Percentiles rank a stretch among this genome's conserved stretches.
These are phyloP conservation scores for Daldinia vernicosa DNA, from an alignment of 495 filamentous ascomycete species.

Conservation along the genomic window DNA sequence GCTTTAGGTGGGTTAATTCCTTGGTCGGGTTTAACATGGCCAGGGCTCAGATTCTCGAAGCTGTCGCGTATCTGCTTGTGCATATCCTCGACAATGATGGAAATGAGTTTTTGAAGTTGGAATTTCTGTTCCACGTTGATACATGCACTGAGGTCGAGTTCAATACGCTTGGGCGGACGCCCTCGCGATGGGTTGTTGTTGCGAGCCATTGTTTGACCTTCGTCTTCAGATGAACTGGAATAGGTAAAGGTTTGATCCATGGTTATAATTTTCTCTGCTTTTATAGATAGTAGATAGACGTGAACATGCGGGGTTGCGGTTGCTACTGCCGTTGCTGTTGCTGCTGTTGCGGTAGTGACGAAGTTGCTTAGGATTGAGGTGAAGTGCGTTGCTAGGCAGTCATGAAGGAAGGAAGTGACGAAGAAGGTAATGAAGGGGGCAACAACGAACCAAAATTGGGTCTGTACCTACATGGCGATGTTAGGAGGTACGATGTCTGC, in stretches of 20 bases:
- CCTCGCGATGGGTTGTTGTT: slow-evolving; percentile 8
- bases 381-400: not conserved
- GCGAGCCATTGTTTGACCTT: slow-evolving; percentile 36
- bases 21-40: slow-evolving; percentile 18
- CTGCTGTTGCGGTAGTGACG: not conserved
- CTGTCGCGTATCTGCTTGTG: slow-evolving; percentile 54
- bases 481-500: too few species aligned
- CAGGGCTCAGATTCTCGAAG: slow-evolving; percentile 53
- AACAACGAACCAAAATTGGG: not conserved
- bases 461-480: not conserved
- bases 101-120: slow-evolving; percentile 49
- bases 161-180: slow-evolving; percentile 25
- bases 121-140: slow-evolving; percentile 34
- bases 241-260: slow-evolving; percentile 5
- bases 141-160: slow-evolving; percentile 37
- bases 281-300: too few species aligned
- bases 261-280: too few species aligned
- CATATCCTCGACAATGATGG: slow-evolving; percentile 58
- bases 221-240: slow-evolving; percentile 37
- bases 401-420: not conserved
- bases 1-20: slow-evolving; percentile 39
- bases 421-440: not conserved
- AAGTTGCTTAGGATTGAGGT: not conserved
- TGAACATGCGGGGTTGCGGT: not conserved
- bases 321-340: not conserved